A percentile compares a stretch with the other conserved stretches of the same genome.
These are phyloP conservation scores for Phlebiopsis gigantea DNA, from an alignment of 768 basidiomycete genomes.

Conservation along the genomic window DNA sequence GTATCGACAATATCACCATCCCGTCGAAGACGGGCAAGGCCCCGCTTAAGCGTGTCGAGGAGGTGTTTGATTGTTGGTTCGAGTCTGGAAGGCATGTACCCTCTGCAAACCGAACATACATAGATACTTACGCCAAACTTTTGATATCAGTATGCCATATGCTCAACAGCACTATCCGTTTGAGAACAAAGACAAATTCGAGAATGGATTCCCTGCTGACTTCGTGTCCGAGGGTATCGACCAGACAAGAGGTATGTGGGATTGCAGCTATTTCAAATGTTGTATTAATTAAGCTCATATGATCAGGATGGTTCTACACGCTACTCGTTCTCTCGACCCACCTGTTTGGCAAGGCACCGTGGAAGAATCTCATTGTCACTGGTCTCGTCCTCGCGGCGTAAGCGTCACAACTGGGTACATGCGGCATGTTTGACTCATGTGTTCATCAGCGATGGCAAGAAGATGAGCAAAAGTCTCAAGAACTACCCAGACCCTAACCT, in stretches of 20 bases:
- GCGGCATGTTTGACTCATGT: neutral
- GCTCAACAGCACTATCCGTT: constrained; percentile 98
- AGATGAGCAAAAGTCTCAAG: constrained; percentile 97
- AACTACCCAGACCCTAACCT: constrained; percentile 97
- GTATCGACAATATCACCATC: constrained; percentile 94
- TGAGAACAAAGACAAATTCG: constrained; percentile 89
- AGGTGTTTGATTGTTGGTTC: constrained; percentile 99
- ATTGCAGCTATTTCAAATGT: neutral
- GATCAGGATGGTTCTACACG: constrained; percentile 91
- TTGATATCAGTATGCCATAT: constrained; percentile 83
- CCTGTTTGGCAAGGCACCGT: constrained; percentile 88
- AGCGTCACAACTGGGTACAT: constrained; percentile 25
- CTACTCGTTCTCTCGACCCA: constrained; percentile 94
- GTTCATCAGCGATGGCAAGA: constrained; percentile 83
- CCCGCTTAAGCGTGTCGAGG: constrained; percentile 80
- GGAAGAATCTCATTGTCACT: constrained; percentile 97
- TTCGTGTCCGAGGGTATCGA: constrained; percentile 99
- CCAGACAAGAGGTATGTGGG: constrained; percentile 68
- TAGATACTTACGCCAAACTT: too few species aligned
- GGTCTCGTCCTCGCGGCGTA: constrained; percentile 94
- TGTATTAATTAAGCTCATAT: neutral
- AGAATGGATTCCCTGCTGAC: constrained; percentile 85
- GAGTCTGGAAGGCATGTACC: constrained; percentile 87
- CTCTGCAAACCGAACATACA: neutral
- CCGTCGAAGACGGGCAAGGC: constrained; percentile 90